These are phyloP conservation scores for Capsaspora owczarzaki DNA, from an alignment of 78 protist genomes.

Conservation along the genomic window DNA sequence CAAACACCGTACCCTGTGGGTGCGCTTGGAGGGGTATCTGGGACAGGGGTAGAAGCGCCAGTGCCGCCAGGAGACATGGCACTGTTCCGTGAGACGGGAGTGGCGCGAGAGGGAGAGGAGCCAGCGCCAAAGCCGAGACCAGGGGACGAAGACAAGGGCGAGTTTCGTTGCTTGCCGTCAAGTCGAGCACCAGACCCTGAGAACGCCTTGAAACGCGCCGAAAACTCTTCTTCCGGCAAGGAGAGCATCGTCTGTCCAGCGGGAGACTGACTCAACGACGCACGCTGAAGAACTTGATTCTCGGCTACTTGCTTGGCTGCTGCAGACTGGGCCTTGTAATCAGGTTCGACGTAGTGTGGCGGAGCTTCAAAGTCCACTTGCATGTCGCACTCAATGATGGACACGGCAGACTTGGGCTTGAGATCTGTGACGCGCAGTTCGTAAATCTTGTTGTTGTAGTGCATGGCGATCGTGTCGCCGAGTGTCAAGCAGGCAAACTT, in stretches of 20 bases:
- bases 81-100: too few species aligned
- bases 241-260: background rate
- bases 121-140: too few species aligned
- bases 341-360: constrained; percentile 38
- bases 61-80: too few species aligned
- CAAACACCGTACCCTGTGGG: background rate
- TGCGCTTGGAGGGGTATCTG: background rate
- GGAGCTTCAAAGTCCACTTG: constrained; percentile 80
- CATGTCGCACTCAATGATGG: constrained; percentile 79
- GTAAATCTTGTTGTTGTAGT: constrained; percentile 44
- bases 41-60: too few species aligned
- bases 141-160: too few species aligned
- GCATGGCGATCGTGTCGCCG: constrained; percentile 56
- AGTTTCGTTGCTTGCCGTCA: too few species aligned
- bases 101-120: too few species aligned
- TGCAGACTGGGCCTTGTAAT: too few species aligned
- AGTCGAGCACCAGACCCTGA: too few species aligned
- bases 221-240: background rate
- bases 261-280: background rate
- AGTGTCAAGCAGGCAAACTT: constrained; percentile 53
- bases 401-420: constrained; percentile 47
- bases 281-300: background rate
- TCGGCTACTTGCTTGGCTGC: background rate
- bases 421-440: constrained; percentile 49
- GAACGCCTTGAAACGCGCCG: background rate